phyloP scores from a whole-genome alignment of 257 asterid genomes.

The Vinca minor region DNA sequence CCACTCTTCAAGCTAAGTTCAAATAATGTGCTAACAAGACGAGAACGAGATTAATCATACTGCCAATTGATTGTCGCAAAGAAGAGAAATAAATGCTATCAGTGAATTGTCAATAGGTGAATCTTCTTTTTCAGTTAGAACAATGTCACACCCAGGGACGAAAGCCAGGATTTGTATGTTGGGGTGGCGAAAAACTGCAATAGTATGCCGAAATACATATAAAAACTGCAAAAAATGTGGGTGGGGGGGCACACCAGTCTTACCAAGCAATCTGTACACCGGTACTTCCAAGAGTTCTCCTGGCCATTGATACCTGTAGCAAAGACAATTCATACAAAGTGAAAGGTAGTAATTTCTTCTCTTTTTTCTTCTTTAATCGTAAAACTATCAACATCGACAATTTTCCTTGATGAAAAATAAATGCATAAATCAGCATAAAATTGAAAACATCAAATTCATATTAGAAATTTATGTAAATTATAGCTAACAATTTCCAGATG shows the following conservation, averaged over 20 bases:
- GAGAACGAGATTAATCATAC: neutral
- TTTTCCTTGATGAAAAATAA: neutral
- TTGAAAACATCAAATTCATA: neutral
- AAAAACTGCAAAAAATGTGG: too few species aligned
- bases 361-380: neutral
- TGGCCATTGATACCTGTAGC: conserved; percentile 81
- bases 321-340: neutral
- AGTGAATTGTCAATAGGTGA: neutral
- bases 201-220: too few species aligned
- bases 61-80: neutral
- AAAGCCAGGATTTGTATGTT: too few species aligned
- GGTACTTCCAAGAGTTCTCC: conserved; percentile 72
- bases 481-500: neutral
- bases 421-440: neutral
- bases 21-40: neutral
- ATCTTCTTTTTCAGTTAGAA: neutral
- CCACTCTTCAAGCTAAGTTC: neutral
- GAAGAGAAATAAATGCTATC: neutral
- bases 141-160: conserved; percentile 11
- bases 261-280: conserved; percentile 92
- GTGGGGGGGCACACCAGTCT: too few species aligned
- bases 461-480: neutral
- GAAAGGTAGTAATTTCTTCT: neutral
- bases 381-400: neutral
- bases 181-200: too few species aligned